These are phyloP conservation scores for Phytophthora pisi DNA, from an alignment of 352 stramenopile genomes.

Conservation along the genomic window DNA sequence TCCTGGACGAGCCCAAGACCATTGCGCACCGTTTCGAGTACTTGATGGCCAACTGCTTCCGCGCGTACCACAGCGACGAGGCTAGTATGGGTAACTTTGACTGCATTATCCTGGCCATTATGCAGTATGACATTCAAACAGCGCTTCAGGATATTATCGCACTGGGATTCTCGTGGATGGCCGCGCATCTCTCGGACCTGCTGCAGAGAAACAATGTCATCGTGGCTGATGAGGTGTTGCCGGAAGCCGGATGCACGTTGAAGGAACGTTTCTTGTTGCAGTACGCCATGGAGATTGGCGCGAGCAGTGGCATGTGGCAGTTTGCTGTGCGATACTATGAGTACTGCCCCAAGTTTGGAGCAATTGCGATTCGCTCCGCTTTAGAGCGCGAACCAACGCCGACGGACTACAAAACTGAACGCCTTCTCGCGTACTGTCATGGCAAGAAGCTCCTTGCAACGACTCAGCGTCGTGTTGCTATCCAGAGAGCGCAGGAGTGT, in stretches of 20 bases:
- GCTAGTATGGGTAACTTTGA: conserved; percentile 79
- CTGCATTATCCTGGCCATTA: conserved; percentile 78
- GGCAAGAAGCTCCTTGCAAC: conserved; percentile 48
- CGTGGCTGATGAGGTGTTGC: conserved; percentile 45
- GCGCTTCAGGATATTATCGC: conserved; percentile 68
- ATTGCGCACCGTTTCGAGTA: conserved; percentile 80
- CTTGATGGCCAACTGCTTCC: conserved; percentile 79
- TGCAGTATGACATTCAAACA: conserved; percentile 77
- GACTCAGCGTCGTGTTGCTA: conserved; percentile 42
- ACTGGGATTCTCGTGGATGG: conserved; percentile 81
- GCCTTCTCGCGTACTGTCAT: conserved; percentile 60
- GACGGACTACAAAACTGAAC: conserved; percentile 67
- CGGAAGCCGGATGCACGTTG: conserved; percentile 53
- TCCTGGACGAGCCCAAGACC: conserved; percentile 77
- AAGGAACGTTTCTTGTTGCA: conserved; percentile 66
- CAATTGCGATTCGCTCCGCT: conserved; percentile 42
- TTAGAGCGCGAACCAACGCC: conserved; percentile 54
- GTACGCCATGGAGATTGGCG: conserved; percentile 71
- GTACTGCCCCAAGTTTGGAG: conserved; percentile 58
- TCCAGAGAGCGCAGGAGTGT: conserved; percentile 50
- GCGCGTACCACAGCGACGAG: conserved; percentile 44
- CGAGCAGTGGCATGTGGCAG: conserved; percentile 69
- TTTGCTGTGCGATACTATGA: conserved; percentile 72
- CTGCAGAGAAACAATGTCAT: conserved; percentile 63
- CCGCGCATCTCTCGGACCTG: conserved; percentile 67